Evolutionary conservation across 148 eudicot species (phyloP), one percentile per base, ranked within the genome.

Genomic region (Arbutus unedo): DNA sequence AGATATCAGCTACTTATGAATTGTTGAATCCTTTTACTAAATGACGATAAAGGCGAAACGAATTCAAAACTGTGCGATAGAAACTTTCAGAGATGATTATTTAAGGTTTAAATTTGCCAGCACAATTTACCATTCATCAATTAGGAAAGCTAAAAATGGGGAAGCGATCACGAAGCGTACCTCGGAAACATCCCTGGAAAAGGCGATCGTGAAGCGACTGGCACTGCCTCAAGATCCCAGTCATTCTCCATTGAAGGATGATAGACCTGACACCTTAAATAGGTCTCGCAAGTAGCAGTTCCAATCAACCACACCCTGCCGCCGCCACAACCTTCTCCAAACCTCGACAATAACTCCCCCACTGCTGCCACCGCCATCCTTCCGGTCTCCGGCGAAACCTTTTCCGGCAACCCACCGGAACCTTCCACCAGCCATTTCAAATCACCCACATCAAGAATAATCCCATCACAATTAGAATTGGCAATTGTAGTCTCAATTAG

Each of bases 231-330:
- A 70, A 96, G 88, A 91, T 96, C 99, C 99, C 98, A 96, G 62
- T 91, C 95, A 87, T 55, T 86, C 86, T 96, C 99, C 98, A 93
- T 91, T 41, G 89, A 68, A 31, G 98, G 90, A 80, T 96, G 93
- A 89, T 91, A 93, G 70, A 96, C 93, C 57, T 96, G 95, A 73
- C 99, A 94, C 84, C 99, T 94, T 85, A 96, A 74, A 84, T 93
- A 96, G 11, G 99, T 96, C 89, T 94, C 98, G 86, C 98, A 96
- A n/a, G 99, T 94, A 53, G 99, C 98, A 18, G 91, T 90, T 41
- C 98, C 99, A 81, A 93, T 89, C 79, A 93, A 87, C 99, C 99
- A 96, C 80, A 96, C 51, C 83, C 73, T 84, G 18, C 79, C 67
- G 23, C 77, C 84, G 45, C 78, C 56, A 23, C 73, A 81, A 45